A percentile compares a stretch with the other conserved stretches of the same genome.
Conservation (phyloP, 805 yeast genomes). For the Schwanniomyces sp. region DNA sequence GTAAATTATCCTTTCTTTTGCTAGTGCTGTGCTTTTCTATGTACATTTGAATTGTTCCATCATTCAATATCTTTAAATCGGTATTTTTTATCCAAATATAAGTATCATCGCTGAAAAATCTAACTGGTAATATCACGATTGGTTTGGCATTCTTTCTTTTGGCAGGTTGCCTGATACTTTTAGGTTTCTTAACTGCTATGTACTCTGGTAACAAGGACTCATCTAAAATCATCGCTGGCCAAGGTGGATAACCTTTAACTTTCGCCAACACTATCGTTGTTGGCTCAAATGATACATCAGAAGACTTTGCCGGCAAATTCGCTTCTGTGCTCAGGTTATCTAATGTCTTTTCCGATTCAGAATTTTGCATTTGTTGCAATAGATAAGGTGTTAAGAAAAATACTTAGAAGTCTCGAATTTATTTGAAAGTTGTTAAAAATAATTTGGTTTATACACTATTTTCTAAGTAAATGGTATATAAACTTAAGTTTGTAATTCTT, state of each 20-base stretch:
- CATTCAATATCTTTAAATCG: conserved; percentile 50
- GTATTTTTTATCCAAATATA: conserved; percentile 61
- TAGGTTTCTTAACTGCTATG: conserved; percentile 52
- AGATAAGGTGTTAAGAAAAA: not conserved
- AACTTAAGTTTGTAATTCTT: no score
- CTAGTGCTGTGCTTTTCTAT: conserved; percentile 21
- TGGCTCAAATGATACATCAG: conserved; percentile 6
- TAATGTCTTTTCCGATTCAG: not conserved
- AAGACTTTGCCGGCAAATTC: not conserved
- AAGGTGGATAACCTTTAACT: conserved; percentile 82
- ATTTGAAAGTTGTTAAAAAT: not conserved
- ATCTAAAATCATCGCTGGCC: conserved; percentile 86
- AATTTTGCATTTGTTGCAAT: not conserved
- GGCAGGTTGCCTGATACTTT: conserved; percentile 26
- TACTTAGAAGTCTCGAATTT: not conserved
- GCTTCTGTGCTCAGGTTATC: not conserved
- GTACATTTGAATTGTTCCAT: conserved; percentile 41
- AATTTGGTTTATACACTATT: not conserved
- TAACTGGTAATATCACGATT: conserved; percentile 46
- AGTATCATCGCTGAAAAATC: conserved; percentile 72
- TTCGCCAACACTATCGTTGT: conserved; percentile 58
- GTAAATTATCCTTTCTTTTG: conserved; percentile 43
- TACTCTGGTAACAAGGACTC: conserved; percentile 58
- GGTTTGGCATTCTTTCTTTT: conserved; percentile 13
- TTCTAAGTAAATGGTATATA: not conserved